Base-by-base conservation (phyloP, 2,329 filamentous ascomycete genomes). In the Talaromyces sp. region DNA sequence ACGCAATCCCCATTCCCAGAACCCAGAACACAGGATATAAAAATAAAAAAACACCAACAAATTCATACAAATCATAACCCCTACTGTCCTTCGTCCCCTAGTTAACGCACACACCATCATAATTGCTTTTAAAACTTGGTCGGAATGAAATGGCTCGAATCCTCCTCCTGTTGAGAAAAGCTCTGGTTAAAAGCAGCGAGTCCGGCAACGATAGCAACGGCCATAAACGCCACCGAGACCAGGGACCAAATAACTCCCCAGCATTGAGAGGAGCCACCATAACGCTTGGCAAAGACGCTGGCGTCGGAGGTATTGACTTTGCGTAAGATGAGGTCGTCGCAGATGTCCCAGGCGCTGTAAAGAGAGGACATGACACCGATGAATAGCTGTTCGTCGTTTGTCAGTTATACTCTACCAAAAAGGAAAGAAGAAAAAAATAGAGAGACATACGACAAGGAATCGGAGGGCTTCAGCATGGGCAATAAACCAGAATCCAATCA, bases 321-420 rank as follows among this genome's bases (percentile, higher is more conserved):
- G 62, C 90, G 84, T 4, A 92, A 78, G 66, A 94, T 92, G 34
- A 93, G 79, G 67, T 94, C 90, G 70, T 94, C 90, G 74, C 89
- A 92, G 67, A 93, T 93, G 78, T 93, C 90, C 90, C 90, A 93
- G 5, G 90, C 89, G 66, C 87, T 90, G 75, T 93, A 93, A 1
- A 93, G 82, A 1, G 86, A 88, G 6, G 86, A 89, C 90, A 93
- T 92, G 68, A 92, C 89, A 50, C 90, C 90, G 64, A 93, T 91
- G 69, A 93, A 93, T 31, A 93, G 82, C 78, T 85, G 63, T 3
- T 12, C n/a, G 31, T 54, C 12, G 56, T 67, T 28, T 67, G 64
- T 62, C 58, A 57, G 40, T 31, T 27, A 1, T 31, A 36, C 33
- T 12, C n/a, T 30, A 23, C 16, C 16, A 27, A 9, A 2, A 12